Evolutionary conservation across 495 filamentous ascomycete genomes (phyloP).

Genomic region (Aspergillus homomorphus): DNA sequence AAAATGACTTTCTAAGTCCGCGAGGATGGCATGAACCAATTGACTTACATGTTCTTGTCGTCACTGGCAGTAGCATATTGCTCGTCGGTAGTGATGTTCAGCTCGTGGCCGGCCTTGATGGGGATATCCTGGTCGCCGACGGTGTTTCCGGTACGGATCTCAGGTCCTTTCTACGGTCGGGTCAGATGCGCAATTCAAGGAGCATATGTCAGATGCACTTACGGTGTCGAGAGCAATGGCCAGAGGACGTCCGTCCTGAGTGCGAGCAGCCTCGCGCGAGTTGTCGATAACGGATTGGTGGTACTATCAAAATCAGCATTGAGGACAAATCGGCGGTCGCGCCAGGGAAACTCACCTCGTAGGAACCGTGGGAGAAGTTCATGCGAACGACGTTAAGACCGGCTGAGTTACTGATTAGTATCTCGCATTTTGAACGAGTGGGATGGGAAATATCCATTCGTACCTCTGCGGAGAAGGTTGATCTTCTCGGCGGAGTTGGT

Average conservation of each 20-base stretch:
- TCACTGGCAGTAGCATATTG: slow-evolving; percentile 80
- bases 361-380: slow-evolving; percentile 98
- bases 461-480: slow-evolving; percentile 79
- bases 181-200: slow-evolving; percentile 6
- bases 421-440: background rate
- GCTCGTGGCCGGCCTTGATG: slow-evolving; percentile 72
- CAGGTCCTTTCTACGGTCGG: slow-evolving; percentile 76
- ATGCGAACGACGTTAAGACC: slow-evolving; percentile 98
- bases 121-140: slow-evolving; percentile 78
- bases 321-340: background rate
- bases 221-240: slow-evolving; percentile 96
- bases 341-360: slow-evolving; percentile 59
- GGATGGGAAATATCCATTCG: slow-evolving; percentile 10
- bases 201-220: slow-evolving; percentile 22
- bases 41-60: slow-evolving; percentile 84
- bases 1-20: background rate
- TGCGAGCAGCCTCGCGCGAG: slow-evolving; percentile 76
- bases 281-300: slow-evolving; percentile 97
- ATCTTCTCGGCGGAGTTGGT: slow-evolving; percentile 97
- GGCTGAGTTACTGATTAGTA: slow-evolving; percentile 44
- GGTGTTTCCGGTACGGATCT: slow-evolving; percentile 97
- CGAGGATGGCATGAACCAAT: background rate
- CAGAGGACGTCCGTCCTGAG: slow-evolving; percentile 74
- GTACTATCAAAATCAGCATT: slow-evolving; percentile 47
- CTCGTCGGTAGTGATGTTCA: slow-evolving; percentile 98